Evolutionary conservation across 192 early-diverging fungal species (phyloP), one percentile per base, ranked within the genome.

Genomic region (Radiomyces spectabilis): DNA sequence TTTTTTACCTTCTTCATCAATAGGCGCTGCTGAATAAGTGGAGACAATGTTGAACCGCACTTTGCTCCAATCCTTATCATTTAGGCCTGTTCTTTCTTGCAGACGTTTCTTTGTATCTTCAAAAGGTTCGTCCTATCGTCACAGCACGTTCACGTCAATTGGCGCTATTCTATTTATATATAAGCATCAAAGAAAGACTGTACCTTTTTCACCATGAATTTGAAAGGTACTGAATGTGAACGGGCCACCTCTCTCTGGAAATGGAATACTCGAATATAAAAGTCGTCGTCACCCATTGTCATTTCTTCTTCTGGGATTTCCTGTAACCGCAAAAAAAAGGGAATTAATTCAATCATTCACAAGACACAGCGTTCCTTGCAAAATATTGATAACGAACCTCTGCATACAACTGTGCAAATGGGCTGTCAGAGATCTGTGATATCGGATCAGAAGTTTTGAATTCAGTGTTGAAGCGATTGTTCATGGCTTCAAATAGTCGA

Each of bases 201-300:
- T 67, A 72, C 70, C 7, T 72, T 58, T 25, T 69, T 76, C 29
- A 91, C 58, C 30, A 81, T 57, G 51, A 96, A 86, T 50, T 70
- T 70, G 72, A 98, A 95, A 19, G 95, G 95, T 30, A 90, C 72
- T 35, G 92, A 79, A 65, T 96, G 91, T 5, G 76, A 63, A 29
- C 79, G 78, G 10, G 41, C 31, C 12, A 82, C 66, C 24, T 92
- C 86, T 52, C 84, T 80, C 42, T 75, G 69, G 64, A 86, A 94
- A 62, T 95, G 92, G 68, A 83, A 83, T 16, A 88, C 88, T 16
- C 69, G 73, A 44, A 95, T 55, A n/a, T 77, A 34, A 5, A 41
- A 22, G 34, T 79, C 74, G 13, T 65, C 54, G 18, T 61, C 42
- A 12, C 54, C 62, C 8, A 22, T 57, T 19, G 62, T 60, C 1